A percentile compares a stretch with the other conserved stretches of the same genome.
Conservation (phyloP, 805 yeast species). For the Candida sakaeoensis region DNA sequence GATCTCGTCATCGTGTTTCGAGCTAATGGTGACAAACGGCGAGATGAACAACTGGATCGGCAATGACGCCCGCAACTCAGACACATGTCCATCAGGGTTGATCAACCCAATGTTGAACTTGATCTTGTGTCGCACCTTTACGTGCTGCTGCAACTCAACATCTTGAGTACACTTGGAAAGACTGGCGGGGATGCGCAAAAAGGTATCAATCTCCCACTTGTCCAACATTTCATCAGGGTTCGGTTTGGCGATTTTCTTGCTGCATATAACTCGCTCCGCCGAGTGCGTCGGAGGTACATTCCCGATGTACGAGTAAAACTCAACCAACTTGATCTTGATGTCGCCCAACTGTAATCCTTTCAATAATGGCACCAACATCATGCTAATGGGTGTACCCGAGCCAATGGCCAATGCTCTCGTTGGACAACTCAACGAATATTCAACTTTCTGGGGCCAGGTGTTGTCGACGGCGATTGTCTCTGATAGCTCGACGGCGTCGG, state of each 20-base stretch:
- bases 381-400: conserved; percentile 63
- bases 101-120: conserved; percentile 73
- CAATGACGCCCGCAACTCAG: conserved; percentile 86
- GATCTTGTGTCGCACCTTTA: conserved; percentile 85
- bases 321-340: conserved; percentile 65
- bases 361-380: conserved; percentile 70
- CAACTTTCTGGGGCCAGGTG: conserved; percentile 93
- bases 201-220: conserved; percentile 68
- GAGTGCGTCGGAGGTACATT: conserved; percentile 52
- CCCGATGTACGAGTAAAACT: conserved; percentile 60
- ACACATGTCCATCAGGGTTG: conserved; percentile 89
- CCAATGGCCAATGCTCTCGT: conserved; percentile 90
- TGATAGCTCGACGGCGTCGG: conserved; percentile 81
- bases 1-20: conserved; percentile 25
- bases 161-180: conserved; percentile 82
- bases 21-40: conserved; percentile 75
- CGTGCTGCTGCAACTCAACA: conserved; percentile 62
- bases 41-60: conserved; percentile 74
- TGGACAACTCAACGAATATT: conserved; percentile 83
- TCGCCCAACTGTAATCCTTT: conserved; percentile 79
- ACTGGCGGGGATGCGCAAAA: conserved; percentile 65
- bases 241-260: conserved; percentile 44
- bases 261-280: conserved; percentile 57
- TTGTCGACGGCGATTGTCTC: conserved; percentile 94
- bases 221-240: conserved; percentile 43